Evolutionary conservation across 1,139 yeast species (phyloP).

Genomic region (Pneumocystis wakefieldiae): DNA sequence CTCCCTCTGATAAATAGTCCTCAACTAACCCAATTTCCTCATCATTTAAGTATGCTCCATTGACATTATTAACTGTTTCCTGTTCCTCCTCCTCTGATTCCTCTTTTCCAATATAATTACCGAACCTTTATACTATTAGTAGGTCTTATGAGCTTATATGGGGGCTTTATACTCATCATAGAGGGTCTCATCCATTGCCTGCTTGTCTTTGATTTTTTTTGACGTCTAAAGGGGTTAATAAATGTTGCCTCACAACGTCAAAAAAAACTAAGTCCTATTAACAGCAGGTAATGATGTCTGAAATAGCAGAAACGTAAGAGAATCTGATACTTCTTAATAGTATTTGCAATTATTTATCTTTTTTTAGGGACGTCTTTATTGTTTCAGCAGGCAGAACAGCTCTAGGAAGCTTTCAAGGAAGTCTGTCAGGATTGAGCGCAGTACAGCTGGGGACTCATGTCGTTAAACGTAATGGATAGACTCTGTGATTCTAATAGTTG

Average conservation of each 20-base stretch:
- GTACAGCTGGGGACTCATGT: slow-evolving; percentile 86
- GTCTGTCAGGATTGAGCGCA: slow-evolving; percentile 55
- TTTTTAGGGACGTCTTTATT: slow-evolving; percentile 45
- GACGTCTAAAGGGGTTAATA: not conserved
- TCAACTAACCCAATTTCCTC: not conserved
- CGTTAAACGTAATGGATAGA: slow-evolving; percentile 36
- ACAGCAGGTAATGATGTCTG: not conserved
- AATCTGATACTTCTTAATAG: not conserved
- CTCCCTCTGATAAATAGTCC: slow-evolving; percentile 2
- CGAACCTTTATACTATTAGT: slow-evolving; percentile 4
- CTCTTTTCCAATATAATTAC: slow-evolving; percentile 12
- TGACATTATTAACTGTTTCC: not conserved
- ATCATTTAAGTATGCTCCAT: slow-evolving; percentile 4
- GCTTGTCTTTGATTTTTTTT: not conserved
- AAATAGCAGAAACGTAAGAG: not conserved
- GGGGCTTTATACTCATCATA: slow-evolving; percentile 9
- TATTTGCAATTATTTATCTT: not conserved
- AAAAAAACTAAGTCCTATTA: not conserved
- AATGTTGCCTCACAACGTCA: not conserved
- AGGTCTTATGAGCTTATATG: not conserved
- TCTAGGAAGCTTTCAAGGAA: slow-evolving; percentile 82
- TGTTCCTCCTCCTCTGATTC: slow-evolving; percentile 5
- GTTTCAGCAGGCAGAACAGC: slow-evolving; percentile 91
- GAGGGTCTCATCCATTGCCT: slow-evolving; percentile 12
- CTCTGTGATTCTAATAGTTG: not conserved